Evolutionary conservation across 805 yeast genomes (phyloP).

Genomic region (Cephaloascus albidus): DNA sequence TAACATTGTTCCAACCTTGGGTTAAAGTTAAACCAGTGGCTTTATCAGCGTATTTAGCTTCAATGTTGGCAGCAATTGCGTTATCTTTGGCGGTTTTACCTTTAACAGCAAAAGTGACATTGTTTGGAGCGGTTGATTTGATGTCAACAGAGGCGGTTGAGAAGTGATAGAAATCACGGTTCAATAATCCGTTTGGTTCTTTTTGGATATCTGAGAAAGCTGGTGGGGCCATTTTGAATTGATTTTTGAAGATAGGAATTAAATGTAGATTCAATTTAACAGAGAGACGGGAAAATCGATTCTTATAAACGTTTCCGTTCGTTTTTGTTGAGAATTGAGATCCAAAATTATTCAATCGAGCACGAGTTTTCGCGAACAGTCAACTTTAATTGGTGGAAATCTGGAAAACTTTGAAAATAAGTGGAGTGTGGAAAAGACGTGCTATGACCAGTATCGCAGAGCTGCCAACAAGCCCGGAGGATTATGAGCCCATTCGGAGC

Average conservation of each 20-base stretch:
- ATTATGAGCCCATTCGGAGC: no score
- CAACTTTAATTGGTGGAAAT: no score
- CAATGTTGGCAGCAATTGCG: constrained; percentile 80
- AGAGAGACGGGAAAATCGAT: no score
- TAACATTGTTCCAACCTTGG: constrained; percentile 97
- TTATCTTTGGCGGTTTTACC: constrained; percentile 80
- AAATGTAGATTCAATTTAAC: no score
- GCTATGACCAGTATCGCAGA: no score
- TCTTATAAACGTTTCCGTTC: no score
- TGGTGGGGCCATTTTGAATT: constrained; percentile 47
- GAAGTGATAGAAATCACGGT: constrained; percentile 88
- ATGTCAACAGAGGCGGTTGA: constrained; percentile 83
- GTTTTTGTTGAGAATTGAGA: neutral
- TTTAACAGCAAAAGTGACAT: constrained; percentile 89
- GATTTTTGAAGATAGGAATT: no score
- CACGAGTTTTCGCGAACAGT: neutral
- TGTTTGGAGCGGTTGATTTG: constrained; percentile 91
- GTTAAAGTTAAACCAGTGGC: constrained; percentile 86
- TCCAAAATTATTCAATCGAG: neutral
- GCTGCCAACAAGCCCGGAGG: no score
- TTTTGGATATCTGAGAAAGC: constrained; percentile 91
- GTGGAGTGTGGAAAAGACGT: no score
- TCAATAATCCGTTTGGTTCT: constrained; percentile 82
- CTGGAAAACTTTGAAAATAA: no score
- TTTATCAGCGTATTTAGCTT: constrained; percentile 90